Percentiles rank a stretch among this genome's conserved stretches.
phyloP scores from a whole-genome alignment of 2,329 filamentous ascomycete genomes.

The Hymenoscyphus occultus region DNA sequence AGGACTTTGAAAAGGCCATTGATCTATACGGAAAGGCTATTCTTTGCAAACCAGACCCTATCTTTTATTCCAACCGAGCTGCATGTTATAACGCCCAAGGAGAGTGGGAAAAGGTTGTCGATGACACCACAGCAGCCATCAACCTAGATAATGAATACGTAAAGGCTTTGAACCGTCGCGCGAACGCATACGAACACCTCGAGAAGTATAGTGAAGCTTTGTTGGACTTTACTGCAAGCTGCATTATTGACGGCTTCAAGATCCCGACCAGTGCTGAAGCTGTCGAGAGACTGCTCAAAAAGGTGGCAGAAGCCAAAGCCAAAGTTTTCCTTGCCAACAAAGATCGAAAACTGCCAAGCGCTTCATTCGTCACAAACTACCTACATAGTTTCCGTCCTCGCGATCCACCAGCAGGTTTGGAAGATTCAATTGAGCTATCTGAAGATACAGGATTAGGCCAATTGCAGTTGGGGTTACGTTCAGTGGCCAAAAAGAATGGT shows the following conservation, averaged over 20 bases:
- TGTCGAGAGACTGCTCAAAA: conserved; percentile 91
- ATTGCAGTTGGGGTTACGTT: conserved; percentile 76
- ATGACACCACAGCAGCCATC: conserved; percentile 93
- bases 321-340: conserved; percentile 81
- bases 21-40: conserved; percentile 95
- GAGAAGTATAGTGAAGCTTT: conserved; percentile 90
- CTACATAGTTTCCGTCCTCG: conserved; percentile 94
- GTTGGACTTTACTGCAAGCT: conserved; percentile 96
- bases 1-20: conserved; percentile 92
- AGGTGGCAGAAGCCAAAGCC: conserved; percentile 92
- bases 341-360: conserved; percentile 82
- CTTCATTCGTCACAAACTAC: conserved; percentile 97
- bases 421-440: conserved; percentile 73
- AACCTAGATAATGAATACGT: conserved; percentile 93
- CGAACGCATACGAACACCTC: conserved; percentile 93
- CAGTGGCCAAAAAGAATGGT: conserved; percentile 80
- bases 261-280: conserved; percentile 85
- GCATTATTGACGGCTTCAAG: conserved; percentile 97
- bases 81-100: conserved; percentile 93
- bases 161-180: conserved; percentile 94
- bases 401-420: conserved; percentile 74
- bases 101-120: conserved; percentile 94
- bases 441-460: conserved; percentile 81
- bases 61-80: conserved; percentile 98
- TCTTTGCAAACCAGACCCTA: conserved; percentile 92